Evolutionary conservation across 768 basidiomycete genomes (phyloP), one percentile per base, ranked within the genome.

Genomic region (Sporobolomyces phaffii): DNA sequence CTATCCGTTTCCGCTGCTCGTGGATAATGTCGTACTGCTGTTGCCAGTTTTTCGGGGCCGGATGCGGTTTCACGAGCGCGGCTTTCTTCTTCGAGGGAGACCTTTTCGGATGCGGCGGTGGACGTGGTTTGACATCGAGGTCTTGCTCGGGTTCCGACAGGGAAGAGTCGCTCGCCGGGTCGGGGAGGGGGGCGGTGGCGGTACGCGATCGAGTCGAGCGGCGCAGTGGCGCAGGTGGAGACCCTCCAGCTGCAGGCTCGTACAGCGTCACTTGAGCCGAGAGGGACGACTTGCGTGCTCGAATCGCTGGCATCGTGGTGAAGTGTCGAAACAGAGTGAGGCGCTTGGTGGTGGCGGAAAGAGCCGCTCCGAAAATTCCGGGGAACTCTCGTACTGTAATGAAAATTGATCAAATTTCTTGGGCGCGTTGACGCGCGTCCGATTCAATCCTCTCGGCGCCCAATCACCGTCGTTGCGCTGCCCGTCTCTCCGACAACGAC

Each of bases 21-120:
- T 47, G 5, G 26, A 68, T 66, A 7, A 82, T 78, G 33, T 82
- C 82, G 73, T 90, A 93, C 5, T 81, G 81, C 66, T 89, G 84
- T 45, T 78, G 77, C 90, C 90, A 92, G 43, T 78, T 75, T 34
- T 77, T 75, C 11, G 90, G 90, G 2, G 84, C 80, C 0, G 87
- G 84, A 72, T 90, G 88, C 0, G 89, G 85, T 0, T 77, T 79
- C 4, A 77, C 81, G 26, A 90, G 77, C 1, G 80, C 75, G 63
- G 82, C 82, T 59, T 80, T 81, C 50, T 80, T 81, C 50, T 51
- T 51, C 29, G 50, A 33, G 5, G 50, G n/a, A 87, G 81, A 2
- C n/a, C n/a, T n/a, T n/a, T n/a, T n/a, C n/a, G n/a, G n/a, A n/a
- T n/a, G n/a, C n/a, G n/a, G n/a, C n/a, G n/a, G n/a, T n/a, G n/a